phyloP scores from a whole-genome alignment of 805 yeast genomes.

The Tetrapisispora pingtungensis region DNA sequence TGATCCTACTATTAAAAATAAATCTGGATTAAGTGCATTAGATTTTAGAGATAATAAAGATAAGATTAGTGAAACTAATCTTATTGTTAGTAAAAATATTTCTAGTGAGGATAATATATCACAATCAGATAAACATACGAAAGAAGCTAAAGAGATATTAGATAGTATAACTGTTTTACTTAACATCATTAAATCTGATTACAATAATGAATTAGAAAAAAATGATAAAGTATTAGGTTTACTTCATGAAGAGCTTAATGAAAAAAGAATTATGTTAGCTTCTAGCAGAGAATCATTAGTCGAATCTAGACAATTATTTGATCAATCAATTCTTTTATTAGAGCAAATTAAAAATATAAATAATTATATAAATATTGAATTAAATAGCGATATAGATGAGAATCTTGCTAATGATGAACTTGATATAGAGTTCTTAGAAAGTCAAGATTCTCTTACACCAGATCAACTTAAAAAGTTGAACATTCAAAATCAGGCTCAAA shows the following conservation, averaged over 20 bases:
- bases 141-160: slow-evolving; percentile 1
- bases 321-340: slow-evolving; percentile 43
- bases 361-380: neutral
- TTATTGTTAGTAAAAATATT: neutral
- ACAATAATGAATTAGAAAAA: slow-evolving; percentile 43
- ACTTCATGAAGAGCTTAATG: slow-evolving; percentile 35
- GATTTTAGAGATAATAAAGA: slow-evolving; percentile 58
- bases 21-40: slow-evolving; percentile 74
- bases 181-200: slow-evolving; percentile 43
- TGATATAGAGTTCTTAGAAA: neutral
- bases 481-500: neutral
- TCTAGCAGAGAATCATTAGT: slow-evolving; percentile 19
- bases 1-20: slow-evolving; percentile 65
- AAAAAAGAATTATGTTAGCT: slow-evolving; percentile 19
- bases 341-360: slow-evolving; percentile 47
- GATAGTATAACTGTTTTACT: slow-evolving; percentile 23
- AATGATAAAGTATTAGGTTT: slow-evolving; percentile 44
- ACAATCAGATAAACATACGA: neutral
- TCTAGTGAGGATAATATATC: too few species aligned
- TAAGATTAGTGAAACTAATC: neutral
- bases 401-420: neutral
- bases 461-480: neutral
- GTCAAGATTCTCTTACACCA: neutral
- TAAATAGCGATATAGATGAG: slow-evolving; percentile 1
- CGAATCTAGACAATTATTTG: slow-evolving; percentile 36